Evolutionary conservation across 495 filamentous ascomycete genomes (phyloP).

Genomic region (Trichoderma parareesei): DNA sequence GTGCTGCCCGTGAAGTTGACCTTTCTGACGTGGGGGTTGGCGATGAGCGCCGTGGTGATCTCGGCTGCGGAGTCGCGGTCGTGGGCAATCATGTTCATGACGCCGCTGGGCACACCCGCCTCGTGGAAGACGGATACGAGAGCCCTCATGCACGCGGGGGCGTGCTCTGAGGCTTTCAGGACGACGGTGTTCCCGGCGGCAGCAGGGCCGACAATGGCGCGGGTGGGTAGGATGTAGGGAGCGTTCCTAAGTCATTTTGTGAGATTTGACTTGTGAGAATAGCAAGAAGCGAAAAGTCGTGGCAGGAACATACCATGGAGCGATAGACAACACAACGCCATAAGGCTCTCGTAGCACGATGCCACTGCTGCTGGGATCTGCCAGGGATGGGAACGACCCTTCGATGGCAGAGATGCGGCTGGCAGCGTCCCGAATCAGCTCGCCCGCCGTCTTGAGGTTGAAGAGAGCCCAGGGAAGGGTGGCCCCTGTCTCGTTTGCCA

Average conservation of each 20-base stretch:
- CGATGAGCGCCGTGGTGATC: constrained; percentile 50
- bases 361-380: constrained; percentile 48
- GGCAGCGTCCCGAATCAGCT: constrained; percentile 62
- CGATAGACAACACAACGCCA: constrained; percentile 73
- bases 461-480: constrained; percentile 46
- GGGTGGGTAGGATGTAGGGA: constrained; percentile 60
- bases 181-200: constrained; percentile 64
- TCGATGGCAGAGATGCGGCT: constrained; percentile 52
- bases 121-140: constrained; percentile 62
- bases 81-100: constrained; percentile 51
- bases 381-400: constrained; percentile 51
- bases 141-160: constrained; percentile 67
- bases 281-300: background rate
- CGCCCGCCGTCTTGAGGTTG: constrained; percentile 52
- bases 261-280: background rate
- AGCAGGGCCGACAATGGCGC: constrained; percentile 64
- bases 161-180: constrained; percentile 57
- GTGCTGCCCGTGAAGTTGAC: constrained; percentile 64
- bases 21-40: constrained; percentile 48
- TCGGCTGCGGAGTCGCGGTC: constrained; percentile 41
- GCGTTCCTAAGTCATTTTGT: constrained; percentile 52
- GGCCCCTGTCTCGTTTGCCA: constrained; percentile 64
- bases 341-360: constrained; percentile 75
- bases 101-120: constrained; percentile 59
- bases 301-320: constrained; percentile 58